Conservation (phyloP, 2,329 filamentous ascomycete genomes). For the Alternaria gansuensis region DNA sequence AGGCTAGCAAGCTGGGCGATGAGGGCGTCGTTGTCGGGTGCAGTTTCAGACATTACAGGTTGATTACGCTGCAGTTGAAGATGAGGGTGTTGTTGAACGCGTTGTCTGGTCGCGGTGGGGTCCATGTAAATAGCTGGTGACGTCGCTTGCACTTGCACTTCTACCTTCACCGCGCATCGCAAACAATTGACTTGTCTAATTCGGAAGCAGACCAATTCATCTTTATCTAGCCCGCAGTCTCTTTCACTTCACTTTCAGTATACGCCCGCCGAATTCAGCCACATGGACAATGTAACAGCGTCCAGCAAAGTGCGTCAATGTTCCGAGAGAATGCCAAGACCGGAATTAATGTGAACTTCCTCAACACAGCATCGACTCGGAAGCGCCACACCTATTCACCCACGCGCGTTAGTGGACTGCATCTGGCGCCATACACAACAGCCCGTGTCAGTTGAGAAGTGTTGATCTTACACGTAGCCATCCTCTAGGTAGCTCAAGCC, state of each 20-base stretch:
- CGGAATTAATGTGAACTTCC: slow-evolving; percentile 31
- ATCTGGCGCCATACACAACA: neutral
- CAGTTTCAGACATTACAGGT: slow-evolving; percentile 45
- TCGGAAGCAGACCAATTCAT: neutral
- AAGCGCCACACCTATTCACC: slow-evolving; percentile 8
- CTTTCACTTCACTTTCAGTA: neutral
- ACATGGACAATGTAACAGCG: neutral
- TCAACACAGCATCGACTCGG: slow-evolving; percentile 22
- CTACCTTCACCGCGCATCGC: neutral
- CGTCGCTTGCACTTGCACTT: slow-evolving; percentile 12
- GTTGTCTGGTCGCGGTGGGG: slow-evolving; percentile 17
- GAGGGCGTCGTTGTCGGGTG: slow-evolving; percentile 46
- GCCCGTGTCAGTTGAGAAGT: neutral
- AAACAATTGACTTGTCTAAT: neutral
- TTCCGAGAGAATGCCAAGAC: slow-evolving; percentile 28
- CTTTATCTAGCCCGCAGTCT: neutral
- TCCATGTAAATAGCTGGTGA: slow-evolving; percentile 16
- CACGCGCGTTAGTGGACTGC: neutral
- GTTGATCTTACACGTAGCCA: neutral
- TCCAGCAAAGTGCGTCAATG: slow-evolving; percentile 7
- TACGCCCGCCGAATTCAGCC: neutral
- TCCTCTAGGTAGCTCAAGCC: slow-evolving; percentile 4
- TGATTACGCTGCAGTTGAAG: slow-evolving; percentile 1
- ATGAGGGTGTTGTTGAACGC: slow-evolving; percentile 12
- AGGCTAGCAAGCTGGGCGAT: slow-evolving; percentile 50